Evolutionary conservation across 2,329 filamentous ascomycete species (phyloP), one percentile per base, ranked within the genome.

Genomic region (Penicillium sp.): DNA sequence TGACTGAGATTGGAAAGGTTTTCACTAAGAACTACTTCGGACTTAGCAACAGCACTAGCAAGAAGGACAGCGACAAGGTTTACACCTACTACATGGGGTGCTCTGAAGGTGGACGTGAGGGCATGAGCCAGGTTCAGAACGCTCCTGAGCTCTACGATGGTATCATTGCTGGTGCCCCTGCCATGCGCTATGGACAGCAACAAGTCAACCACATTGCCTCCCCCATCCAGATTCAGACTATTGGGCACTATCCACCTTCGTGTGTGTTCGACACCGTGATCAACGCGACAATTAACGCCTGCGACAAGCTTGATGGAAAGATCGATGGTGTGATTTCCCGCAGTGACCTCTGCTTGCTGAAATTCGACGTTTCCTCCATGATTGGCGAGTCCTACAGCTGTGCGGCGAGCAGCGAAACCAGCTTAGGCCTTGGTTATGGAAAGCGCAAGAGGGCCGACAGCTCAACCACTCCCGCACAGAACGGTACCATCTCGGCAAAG

Each of bases 221-320:
- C 1, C 67, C 66, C 25, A 67, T 71, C 0, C 71, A 78, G 1
- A 76, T 80, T 62, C 55, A 76, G 25, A 77, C 72, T 0, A 49
- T 74, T 23, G 72, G 70, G 53, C 80, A 81, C 60, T 76, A 72
- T 55, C 77, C 79, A 2, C 73, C 77, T 1, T 71, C 54, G 62
- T 81, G 63, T 31, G 64, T 70, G 51, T 26, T 72, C 21, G 60
- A 55, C 19, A 71, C 71, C 59, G 69, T 72, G 44, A 75, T 81
- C 16, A 85, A 84, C 64, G 72, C 75, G 31, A 85, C 83, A 4
- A 83, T 86, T 48, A 72, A 73, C 1, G 78, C 78, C 35, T 87
- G 83, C 51, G 83, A 86, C 59, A 72, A 77, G 8, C 72, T 86
- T 7, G 84, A 86, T 55, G 83, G 84, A 4, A 75, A 75, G 45